Conservation (phyloP, 352 stramenopile genomes). For the Globisporangium cylindrosporum region DNA sequence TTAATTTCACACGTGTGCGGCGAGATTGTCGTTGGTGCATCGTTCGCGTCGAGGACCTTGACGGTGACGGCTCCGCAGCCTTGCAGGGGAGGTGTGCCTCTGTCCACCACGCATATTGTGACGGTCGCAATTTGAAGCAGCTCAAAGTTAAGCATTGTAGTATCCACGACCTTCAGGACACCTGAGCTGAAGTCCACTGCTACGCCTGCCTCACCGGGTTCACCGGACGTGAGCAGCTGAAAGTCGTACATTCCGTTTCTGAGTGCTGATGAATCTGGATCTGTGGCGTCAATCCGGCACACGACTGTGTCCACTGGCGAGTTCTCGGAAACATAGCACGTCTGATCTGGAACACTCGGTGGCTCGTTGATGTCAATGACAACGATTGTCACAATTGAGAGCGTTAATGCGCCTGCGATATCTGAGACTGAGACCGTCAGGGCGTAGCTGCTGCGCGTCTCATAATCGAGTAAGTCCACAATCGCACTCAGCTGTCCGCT, state of each 20-base stretch:
- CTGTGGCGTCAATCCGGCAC: not conserved
- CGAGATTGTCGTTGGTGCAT: constrained; percentile 2
- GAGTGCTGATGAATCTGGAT: constrained; percentile 3
- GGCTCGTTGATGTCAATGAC: constrained; percentile 11
- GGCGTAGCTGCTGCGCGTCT: constrained; percentile 3
- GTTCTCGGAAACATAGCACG: constrained; percentile 11
- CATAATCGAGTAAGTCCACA: constrained; percentile 11
- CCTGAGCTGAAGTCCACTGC: constrained; percentile 7
- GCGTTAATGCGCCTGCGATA: not conserved
- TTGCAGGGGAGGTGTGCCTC: constrained; percentile 5
- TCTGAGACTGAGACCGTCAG: constrained; percentile 9
- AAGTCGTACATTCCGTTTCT: constrained; percentile 9
- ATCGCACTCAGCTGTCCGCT: constrained; percentile 8
- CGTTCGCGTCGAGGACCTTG: constrained; percentile 5
- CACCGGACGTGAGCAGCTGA: not conserved
- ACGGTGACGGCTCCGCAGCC: not conserved
- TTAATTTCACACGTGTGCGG: constrained; percentile 4
- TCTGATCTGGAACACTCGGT: not conserved
- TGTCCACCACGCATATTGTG: constrained; percentile 10
- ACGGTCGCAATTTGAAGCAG: not conserved
- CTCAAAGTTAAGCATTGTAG: constrained; percentile 8
- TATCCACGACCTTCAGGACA: constrained; percentile 4
- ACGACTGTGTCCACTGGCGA: not conserved
- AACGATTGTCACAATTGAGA: constrained; percentile 6
- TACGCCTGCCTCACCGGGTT: not conserved